Percentiles rank a stretch among this genome's conserved stretches.
phyloP scores from a whole-genome alignment of 352 stramenopile species.

The Phytophthora pini region DNA sequence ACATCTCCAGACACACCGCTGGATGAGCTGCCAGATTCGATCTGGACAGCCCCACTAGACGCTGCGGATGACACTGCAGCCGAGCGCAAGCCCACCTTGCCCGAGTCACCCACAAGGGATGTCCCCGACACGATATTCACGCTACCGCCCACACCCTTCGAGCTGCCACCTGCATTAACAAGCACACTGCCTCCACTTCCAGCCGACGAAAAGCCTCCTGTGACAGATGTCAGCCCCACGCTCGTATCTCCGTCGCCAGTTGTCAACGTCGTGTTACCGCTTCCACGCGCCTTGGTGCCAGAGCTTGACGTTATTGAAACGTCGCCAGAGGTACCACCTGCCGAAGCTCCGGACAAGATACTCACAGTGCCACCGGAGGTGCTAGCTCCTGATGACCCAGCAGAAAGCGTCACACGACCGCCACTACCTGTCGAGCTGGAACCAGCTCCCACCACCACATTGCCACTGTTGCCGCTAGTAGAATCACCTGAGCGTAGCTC shows the following conservation, averaged over 20 bases:
- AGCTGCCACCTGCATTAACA: conserved; percentile 16
- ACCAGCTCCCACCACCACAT: too few species aligned
- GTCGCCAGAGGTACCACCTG: too few species aligned
- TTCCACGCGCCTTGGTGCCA: too few species aligned
- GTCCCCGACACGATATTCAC: conserved; percentile 26
- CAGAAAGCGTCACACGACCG: too few species aligned
- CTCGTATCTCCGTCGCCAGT: conserved; percentile 26
- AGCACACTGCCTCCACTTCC: conserved; percentile 19
- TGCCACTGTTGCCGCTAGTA: too few species aligned
- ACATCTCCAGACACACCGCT: conserved; percentile 18
- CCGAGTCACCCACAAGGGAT: conserved; percentile 18
- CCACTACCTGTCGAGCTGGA: too few species aligned
- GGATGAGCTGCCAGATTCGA: conserved; percentile 22
- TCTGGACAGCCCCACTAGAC: conserved; percentile 26
- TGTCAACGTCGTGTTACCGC: conserved; percentile 4
- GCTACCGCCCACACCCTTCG: conserved; percentile 15
- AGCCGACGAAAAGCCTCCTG: conserved; percentile 22
- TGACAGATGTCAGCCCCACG: conserved; percentile 25
- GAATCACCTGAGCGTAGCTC: conserved; percentile 3
- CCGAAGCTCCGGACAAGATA: too few species aligned
- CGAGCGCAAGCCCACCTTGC: conserved; percentile 23
- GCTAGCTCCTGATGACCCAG: too few species aligned
- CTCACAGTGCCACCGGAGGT: too few species aligned
- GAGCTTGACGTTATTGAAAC: too few species aligned
- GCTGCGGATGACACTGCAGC: conserved; percentile 17